These are phyloP conservation scores for Moesziomyces sp. DNA, from an alignment of 1,284 basidiomycete genomes.

Conservation along the genomic window DNA sequence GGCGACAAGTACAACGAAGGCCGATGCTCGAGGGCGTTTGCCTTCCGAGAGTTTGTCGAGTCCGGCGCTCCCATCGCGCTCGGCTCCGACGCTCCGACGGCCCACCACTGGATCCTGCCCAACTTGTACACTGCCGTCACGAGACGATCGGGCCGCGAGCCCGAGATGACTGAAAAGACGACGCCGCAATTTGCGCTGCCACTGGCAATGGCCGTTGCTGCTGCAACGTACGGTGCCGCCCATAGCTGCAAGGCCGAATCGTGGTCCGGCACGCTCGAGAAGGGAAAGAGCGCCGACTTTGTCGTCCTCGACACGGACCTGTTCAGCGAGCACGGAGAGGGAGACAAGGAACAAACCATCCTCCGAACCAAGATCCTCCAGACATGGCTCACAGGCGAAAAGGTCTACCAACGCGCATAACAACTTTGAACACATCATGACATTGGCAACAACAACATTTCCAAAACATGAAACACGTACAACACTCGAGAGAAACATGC, in stretches of 20 bases:
- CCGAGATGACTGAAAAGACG: conserved; percentile 19
- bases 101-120: conserved; percentile 39
- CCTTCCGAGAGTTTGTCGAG: conserved; percentile 47
- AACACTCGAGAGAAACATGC: background rate
- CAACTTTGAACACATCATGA: background rate
- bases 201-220: conserved; percentile 36
- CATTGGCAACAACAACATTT: background rate
- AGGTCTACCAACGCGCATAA: conserved; percentile 23
- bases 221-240: conserved; percentile 43
- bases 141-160: conserved; percentile 33
- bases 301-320: conserved; percentile 47
- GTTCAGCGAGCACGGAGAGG: conserved; percentile 28
- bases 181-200: conserved; percentile 49
- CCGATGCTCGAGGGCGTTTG: conserved; percentile 41
- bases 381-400: conserved; percentile 39
- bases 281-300: conserved; percentile 48
- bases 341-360: conserved; percentile 32
- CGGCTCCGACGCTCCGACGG: conserved; percentile 47
- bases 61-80: conserved; percentile 41
- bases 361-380: conserved; percentile 41
- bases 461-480: background rate
- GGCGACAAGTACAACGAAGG: conserved; percentile 31
- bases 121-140: conserved; percentile 47
- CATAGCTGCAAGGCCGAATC: conserved; percentile 44
- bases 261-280: conserved; percentile 32